Evolutionary conservation across 2,329 filamentous ascomycete species (phyloP), one percentile per base, ranked within the genome.

Genomic region (Exserohilum rostratum): DNA sequence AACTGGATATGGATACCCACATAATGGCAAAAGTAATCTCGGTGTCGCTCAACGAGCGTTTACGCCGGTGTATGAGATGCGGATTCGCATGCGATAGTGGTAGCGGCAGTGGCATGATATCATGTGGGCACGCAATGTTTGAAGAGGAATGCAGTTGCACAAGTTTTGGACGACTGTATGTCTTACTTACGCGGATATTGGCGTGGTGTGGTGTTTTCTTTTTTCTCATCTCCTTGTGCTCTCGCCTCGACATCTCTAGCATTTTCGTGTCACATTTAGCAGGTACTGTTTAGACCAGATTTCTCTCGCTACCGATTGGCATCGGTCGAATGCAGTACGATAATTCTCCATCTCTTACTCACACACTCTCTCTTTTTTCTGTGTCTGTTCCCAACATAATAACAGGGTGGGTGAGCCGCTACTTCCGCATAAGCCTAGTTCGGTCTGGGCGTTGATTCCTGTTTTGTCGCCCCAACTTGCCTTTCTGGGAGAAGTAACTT

Each of bases 1-100:
- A 60, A 61, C 66, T 61, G 70, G 67, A 72, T 70, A 72, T 67
- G 69, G 71, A 75, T 73, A 75, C 71, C 72, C 70, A 66, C 65
- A 61, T 72, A 73, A 72, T 72, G 69, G 67, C 56, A 73, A 73
- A 72, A 66, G 62, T 73, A 71, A 74, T 72, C 61, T 58, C 53
- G 50, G 62, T 63, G 65, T 62, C 57, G 65, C 66, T 68, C 60
- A 55, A 55, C 55, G 59, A 62, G 62, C 54, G 52, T 69, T 69
- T 46, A 58, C 58, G 53, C 42, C 29, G 51, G 46, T 57, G 57
- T 34, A 65, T 75, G 44, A 55, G 46, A 64, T 52, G 61, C 62
- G 46, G 50, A 33, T 37, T 42, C 60, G 55, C 59, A 60, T 60
- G 56, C 58, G 54, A 55, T 37, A 53, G 50, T 47, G 51, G 55